Evolutionary conservation across 2,329 filamentous ascomycete species (phyloP), one percentile per base, ranked within the genome.

Genomic region (Tolypocladium pustulatum): DNA sequence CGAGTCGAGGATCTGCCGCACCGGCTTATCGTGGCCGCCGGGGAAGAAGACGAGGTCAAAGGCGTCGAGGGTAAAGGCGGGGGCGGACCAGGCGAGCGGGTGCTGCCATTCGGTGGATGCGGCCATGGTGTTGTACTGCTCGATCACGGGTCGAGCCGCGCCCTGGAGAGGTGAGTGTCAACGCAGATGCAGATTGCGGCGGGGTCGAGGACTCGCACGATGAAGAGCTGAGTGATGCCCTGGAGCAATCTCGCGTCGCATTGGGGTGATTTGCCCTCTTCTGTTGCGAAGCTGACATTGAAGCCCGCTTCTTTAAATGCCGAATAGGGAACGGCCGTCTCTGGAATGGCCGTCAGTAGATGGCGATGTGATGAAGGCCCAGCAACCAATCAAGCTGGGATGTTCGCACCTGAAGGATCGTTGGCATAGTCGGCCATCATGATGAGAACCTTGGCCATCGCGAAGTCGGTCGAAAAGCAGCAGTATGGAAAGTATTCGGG

Each of bases 381-480:
- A 27, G 20, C 25, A 10, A 25, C 8, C 22, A 36, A 20, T 13
- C 13, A 22, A 20, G 13, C 10, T 5, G 22, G 20, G 36, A 6
- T 13, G 20, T 20, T 30, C 55, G 37, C 62, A 81, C 80, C 78
- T 52, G 79, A 81, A 2, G 80, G 80, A 62, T 82, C 80, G 63
- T 82, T 78, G 51, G 79, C 79, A 61, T 81, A 81, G 63, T 82
- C 79, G 49, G 79, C 74, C 78, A 82, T 81, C 57, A 80, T 63
- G 51, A 81, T 75, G 43, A 80, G 64, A 30, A 74, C 74, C 61
- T 76, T 78, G 38, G 60, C 62, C 66, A 67, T 66, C 30, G 30
- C 13, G 30, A n/a, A 27, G 49, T 34, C 7, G 27, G 8, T n/a
- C 9, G 7, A 32, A 22, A 30, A 6, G n/a, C 30, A 15, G 17